Base-by-base conservation (phyloP, 805 yeast species). In the Metschnikowia anglica region DNA sequence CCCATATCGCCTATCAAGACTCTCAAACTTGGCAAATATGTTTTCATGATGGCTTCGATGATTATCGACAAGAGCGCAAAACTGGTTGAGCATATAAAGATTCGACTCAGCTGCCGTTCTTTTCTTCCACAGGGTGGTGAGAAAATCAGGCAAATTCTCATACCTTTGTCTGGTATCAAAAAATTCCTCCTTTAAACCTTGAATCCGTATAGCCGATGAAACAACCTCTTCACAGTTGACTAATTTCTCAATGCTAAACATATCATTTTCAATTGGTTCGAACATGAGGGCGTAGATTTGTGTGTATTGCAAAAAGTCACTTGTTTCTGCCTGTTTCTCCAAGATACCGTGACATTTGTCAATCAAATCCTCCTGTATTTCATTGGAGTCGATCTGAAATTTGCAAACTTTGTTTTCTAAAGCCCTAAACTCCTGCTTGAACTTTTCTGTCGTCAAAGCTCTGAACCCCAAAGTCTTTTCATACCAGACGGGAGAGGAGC, bases 301-400 rank as follows among this genome's bases (percentile, higher is more conserved):
- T 6, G 44, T 38, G 39, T 39, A 39, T 15, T 34, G 38, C 26
- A 43, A 29, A 16, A 46, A 46, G 8, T 39, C 40, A 5, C 37
- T 25, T 4, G 44, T 43, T 7, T 17, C 43, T 3, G 19, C 24
- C 29, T 39, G 46, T 34, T 46, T 46, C 13, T 27, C 19, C n/a
- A 35, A 20, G 13, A 43, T 32, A n/a, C 28, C 23, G 18, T 29
- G 25, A 27, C 44, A 43, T 3, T 13, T 21, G 1, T 27, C 16
- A 3, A 4, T n/a, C 4, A 46, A 31, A 10, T 23, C 24, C 13
- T 29, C 36, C n/a, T 34, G 18, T 0, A 40, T 21, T n/a, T 41
- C 37, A 7, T 31, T 20, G n/a, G 41, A 38, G 23, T 30, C 21
- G n/a, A 10, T 18, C 25, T 39, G 42, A 19, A 35, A 46, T 10